Percentiles rank a stretch among this genome's conserved stretches.
These are phyloP conservation scores for Emydomyces testavorans DNA, from an alignment of 2,329 filamentous ascomycete species.

Conservation along the genomic window DNA sequence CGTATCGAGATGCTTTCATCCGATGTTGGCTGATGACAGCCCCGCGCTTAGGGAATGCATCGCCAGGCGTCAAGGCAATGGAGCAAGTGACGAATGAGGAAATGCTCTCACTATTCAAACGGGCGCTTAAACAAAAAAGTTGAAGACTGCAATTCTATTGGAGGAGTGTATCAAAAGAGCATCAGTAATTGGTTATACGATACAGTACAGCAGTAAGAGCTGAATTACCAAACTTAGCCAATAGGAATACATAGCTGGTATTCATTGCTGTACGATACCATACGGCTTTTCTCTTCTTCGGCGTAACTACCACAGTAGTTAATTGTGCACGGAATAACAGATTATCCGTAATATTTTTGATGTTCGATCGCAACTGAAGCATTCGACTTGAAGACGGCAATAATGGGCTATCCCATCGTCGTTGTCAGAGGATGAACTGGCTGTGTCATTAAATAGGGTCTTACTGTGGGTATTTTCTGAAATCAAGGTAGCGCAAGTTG, in stretches of 20 bases:
- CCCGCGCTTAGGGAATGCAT: constrained; percentile 8
- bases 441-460: no score
- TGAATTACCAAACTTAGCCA: not conserved
- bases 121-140: constrained; percentile 5
- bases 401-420: no score
- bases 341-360: constrained; percentile 5
- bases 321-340: not conserved
- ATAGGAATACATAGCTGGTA: not conserved
- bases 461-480: no score
- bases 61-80: not conserved
- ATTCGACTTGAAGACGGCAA: no score
- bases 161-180: not conserved
- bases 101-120: not conserved
- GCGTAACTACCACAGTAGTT: no score
- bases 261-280: no score
- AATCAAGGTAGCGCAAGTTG: no score
- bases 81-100: not conserved
- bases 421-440: not conserved
- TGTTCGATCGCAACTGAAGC: not conserved
- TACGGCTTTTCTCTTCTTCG: not conserved
- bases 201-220: no score
- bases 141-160: no score
- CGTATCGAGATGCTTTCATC: no score
- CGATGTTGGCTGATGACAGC: constrained; percentile 2
- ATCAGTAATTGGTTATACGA: not conserved